Base-by-base conservation (phyloP, 805 yeast species). In the Metschnikowia henanensis region DNA sequence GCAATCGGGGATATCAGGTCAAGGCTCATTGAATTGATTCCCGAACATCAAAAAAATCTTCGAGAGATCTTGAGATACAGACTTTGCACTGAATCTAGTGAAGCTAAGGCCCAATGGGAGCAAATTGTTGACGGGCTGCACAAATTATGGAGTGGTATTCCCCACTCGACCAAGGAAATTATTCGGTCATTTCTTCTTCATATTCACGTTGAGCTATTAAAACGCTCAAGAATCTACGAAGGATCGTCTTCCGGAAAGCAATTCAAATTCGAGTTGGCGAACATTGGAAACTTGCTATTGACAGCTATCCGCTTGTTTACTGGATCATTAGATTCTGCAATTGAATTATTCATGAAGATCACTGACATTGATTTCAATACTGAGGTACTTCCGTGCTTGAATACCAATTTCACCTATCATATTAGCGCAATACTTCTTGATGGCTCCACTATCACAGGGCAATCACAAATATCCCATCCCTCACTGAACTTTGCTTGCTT, bases 1-100 rank as follows among this genome's bases (percentile, higher is more conserved):
- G 97, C 97, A 0, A 88, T 91, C 41, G 98, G 98, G 2, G 98
- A 91, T 59, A 74, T 91, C 2, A 68, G 97, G 37, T 87, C 96
- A 0, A 64, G 98, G 43, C 73, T 90, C 22, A 86, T 89, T 0
- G 66, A 91, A 41, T 65, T 91, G 45, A 83, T 88, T 28, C 84
- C 89, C 1, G 76, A 73, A 25, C 67, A 73, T 21, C 69, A 70
- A 35, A 57, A 46, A 12, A 58, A 58, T 0, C 49, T 76, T 28
- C 60, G 71, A 15, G 60, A 55, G 1, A 55, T 72, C 15, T 57
- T 77, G 15, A 61, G 70, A 13, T 72, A 73, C 53, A 58, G 95
- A 39, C 65, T 86, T 18, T 71, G 81, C 0, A 64, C 64, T 2
- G 75, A 73, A 30, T 58, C 76, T 0, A 56, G 49, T 0, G 63